A percentile compares a stretch with the other conserved stretches of the same genome.
phyloP scores from a whole-genome alignment of 345 rosid genomes.

The Syzygium grande region DNA sequence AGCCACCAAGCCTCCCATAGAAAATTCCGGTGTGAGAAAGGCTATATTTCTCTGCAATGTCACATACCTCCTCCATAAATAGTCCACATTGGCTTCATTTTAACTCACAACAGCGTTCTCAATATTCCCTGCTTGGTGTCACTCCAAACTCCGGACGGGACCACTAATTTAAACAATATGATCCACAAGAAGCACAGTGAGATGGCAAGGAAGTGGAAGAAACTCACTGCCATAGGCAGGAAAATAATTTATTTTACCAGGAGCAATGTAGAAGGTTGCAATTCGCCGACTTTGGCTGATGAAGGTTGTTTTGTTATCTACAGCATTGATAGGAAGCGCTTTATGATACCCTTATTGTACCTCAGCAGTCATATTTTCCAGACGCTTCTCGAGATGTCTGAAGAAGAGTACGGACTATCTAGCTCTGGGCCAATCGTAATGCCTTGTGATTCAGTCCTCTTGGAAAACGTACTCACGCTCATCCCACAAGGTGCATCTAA shows the following conservation, averaged over 20 bases:
- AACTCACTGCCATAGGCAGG: not conserved
- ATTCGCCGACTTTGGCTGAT: not conserved
- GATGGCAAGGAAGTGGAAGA: constrained; percentile 16
- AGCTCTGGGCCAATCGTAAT: not conserved
- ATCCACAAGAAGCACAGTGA: constrained; percentile 2
- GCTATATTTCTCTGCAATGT: not conserved
- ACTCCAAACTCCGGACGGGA: not conserved
- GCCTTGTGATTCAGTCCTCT: not conserved
- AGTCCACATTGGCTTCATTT: not conserved
- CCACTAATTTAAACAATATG: not conserved
- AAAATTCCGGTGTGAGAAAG: not conserved
- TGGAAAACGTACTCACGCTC: not conserved
- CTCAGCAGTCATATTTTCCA: not conserved
- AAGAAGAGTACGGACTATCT: constrained; percentile 1
- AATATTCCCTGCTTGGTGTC: not conserved
- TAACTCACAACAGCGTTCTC: not conserved
- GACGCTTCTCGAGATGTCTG: not conserved
- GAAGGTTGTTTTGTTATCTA: constrained; percentile 19
- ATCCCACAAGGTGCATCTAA: not conserved
- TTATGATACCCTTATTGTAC: constrained; percentile 1
- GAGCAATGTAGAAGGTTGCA: not conserved
- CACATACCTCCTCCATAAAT: not conserved
- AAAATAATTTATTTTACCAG: not conserved
- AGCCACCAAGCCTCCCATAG: not conserved
- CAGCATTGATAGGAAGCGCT: constrained; percentile 3